phyloP scores from a whole-genome alignment of 2,329 filamentous ascomycete genomes.

The Basipetospora chlamydospora region DNA sequence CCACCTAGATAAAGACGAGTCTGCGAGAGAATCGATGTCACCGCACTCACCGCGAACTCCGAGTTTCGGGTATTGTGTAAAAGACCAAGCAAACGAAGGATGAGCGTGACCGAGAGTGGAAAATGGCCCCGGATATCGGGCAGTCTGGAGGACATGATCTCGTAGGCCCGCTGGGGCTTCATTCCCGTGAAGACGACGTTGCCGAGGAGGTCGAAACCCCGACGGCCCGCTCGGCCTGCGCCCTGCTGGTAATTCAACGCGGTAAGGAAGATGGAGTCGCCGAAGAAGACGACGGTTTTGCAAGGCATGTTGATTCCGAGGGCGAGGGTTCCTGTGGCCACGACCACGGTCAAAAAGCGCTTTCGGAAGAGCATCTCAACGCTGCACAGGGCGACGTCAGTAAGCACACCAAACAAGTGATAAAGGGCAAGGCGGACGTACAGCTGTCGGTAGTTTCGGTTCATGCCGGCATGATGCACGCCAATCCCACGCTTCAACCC shows the following conservation, averaged over 20 bases:
- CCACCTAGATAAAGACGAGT: conserved; percentile 58
- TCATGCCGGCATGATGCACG: conserved; percentile 70
- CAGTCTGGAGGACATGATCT: conserved; percentile 57
- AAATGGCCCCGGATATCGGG: conserved; percentile 68
- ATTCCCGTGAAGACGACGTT: conserved; percentile 69
- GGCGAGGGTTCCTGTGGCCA: conserved; percentile 63
- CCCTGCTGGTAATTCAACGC: conserved; percentile 65
- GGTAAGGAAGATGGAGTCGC: conserved; percentile 59
- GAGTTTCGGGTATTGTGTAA: conserved; percentile 51
- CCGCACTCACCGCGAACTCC: conserved; percentile 43
- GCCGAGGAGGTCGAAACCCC: conserved; percentile 67
- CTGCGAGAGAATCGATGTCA: conserved; percentile 55
- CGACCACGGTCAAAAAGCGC: conserved; percentile 54
- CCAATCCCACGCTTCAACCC: conserved; percentile 55
- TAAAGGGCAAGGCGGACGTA: no score
- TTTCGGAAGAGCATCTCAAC: conserved; percentile 64
- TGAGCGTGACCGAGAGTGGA: conserved; percentile 55
- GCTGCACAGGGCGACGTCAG: conserved; percentile 15
- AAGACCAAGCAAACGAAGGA: conserved; percentile 54
- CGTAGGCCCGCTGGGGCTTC: conserved; percentile 41
- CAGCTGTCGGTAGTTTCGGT: conserved; percentile 58
- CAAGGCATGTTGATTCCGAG: conserved; percentile 77
- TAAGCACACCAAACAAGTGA: no score
- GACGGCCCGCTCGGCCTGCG: conserved; percentile 59
- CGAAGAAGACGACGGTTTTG: conserved; percentile 64